Conservation (phyloP, 1,284 basidiomycete species). For the Irpex lacteus region DNA sequence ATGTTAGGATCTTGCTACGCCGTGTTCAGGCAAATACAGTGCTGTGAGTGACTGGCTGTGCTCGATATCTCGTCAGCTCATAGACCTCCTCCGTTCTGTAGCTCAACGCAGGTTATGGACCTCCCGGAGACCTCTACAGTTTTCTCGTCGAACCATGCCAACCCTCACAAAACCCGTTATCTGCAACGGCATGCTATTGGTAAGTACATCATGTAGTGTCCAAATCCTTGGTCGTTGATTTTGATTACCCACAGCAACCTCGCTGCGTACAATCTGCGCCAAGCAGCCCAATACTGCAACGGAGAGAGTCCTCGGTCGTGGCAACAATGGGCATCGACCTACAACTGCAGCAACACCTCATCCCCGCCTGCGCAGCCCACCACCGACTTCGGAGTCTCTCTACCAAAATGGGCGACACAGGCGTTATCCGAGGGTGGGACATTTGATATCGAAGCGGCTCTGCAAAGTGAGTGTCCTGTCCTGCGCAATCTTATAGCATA, state of each 20-base stretch:
- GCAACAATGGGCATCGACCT: conserved; percentile 9
- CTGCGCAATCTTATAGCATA: not conserved
- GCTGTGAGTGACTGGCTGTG: not conserved
- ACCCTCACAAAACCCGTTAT: not conserved
- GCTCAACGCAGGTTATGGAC: not conserved
- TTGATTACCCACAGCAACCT: not conserved
- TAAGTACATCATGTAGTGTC: not conserved
- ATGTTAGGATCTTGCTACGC: not conserved
- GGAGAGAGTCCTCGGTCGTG: not conserved
- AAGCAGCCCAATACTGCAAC: not conserved
- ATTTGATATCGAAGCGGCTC: conserved; percentile 13
- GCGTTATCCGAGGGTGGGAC: conserved; percentile 2
- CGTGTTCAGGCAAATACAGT: not conserved
- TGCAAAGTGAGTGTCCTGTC: conserved; percentile 9
- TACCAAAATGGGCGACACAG: conserved; percentile 14
- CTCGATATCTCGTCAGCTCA: no score
- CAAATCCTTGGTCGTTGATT: not conserved
- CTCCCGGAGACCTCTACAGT: not conserved
- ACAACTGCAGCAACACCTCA: not conserved
- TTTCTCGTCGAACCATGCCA: not conserved
- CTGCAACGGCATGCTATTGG: not conserved
- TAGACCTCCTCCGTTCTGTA: not conserved
- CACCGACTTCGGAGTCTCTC: not conserved
- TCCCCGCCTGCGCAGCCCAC: not conserved
- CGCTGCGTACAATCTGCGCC: conserved; percentile 6